Conservation (phyloP, 2,329 filamentous ascomycete genomes). For the Hymenoscyphus linearis region DNA sequence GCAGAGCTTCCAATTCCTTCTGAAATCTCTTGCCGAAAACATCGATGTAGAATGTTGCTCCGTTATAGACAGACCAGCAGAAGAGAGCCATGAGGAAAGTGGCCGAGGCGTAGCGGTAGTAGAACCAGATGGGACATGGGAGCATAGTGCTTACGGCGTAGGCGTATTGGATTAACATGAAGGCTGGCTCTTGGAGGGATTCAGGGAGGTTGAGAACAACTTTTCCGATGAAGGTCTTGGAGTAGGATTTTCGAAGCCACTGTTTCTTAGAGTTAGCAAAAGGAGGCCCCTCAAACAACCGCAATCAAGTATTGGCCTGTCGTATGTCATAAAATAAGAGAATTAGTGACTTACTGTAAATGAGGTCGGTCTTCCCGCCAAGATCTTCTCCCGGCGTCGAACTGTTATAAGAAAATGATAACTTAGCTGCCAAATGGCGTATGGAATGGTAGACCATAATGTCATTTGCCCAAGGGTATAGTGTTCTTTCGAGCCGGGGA, state of each 20-base stretch:
- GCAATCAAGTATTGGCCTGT: not conserved
- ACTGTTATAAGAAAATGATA: conserved; percentile 97
- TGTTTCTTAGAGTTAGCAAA: not conserved
- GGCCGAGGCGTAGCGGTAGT: conserved; percentile 74
- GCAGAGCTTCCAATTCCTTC: conserved; percentile 87
- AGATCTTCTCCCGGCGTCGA: conserved; percentile 90
- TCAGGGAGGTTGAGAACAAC: conserved; percentile 74
- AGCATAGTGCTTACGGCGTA: conserved; percentile 93
- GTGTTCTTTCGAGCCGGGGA: conserved; percentile 68
- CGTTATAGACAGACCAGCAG: conserved; percentile 92
- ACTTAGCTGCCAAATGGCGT: conserved; percentile 83
- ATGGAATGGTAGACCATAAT: conserved; percentile 88
- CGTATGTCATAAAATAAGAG: not conserved
- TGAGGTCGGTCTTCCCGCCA: conserved; percentile 87
- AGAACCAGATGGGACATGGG: conserved; percentile 93
- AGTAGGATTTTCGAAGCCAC: conserved; percentile 89
- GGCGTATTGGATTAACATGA: conserved; percentile 92
- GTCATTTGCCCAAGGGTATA: conserved; percentile 84
- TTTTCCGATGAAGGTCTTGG: conserved; percentile 82
- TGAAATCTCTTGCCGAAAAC: conserved; percentile 96
- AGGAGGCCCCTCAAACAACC: not conserved
- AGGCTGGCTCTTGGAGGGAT: conserved; percentile 75
- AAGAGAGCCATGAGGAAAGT: conserved; percentile 79
- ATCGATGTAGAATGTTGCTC: conserved; percentile 96
- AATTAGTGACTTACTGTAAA: conserved; percentile 55